phyloP scores from a whole-genome alignment of 768 basidiomycete genomes.

The Aureoboletus auriporus region DNA sequence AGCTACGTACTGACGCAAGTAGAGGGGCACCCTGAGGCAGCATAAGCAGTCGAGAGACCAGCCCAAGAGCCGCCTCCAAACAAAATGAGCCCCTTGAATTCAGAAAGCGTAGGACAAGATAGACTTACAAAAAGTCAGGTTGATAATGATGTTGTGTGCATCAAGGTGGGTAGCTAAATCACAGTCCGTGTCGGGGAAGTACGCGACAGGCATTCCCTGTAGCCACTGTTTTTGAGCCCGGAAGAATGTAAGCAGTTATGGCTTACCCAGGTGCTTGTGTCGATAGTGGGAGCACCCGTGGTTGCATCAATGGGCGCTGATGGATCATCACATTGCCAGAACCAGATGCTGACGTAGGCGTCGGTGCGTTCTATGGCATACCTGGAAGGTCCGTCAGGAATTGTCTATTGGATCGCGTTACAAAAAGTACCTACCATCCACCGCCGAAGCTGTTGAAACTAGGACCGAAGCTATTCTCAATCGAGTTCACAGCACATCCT shows the following conservation, averaged over 20 bases:
- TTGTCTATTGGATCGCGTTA: not conserved
- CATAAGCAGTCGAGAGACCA: constrained; percentile 22
- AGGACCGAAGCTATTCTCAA: constrained; percentile 24
- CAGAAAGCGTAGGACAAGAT: too few species aligned
- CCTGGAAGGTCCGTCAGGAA: constrained; percentile 11
- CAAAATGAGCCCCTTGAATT: not conserved
- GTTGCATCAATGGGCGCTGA: constrained; percentile 33
- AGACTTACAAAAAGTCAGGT: constrained; percentile 31
- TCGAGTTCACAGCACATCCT: constrained; percentile 35
- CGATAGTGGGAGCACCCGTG: constrained; percentile 12
- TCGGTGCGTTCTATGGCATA: constrained; percentile 37
- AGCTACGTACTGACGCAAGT: constrained; percentile 23
- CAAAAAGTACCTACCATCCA: constrained; percentile 30
- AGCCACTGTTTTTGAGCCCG: not conserved
- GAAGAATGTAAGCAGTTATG: not conserved
- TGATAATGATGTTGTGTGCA: constrained; percentile 33
- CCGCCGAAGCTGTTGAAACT: constrained; percentile 34
- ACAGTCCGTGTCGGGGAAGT: constrained; percentile 37
- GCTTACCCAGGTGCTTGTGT: constrained; percentile 24
- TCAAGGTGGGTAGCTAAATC: constrained; percentile 35
- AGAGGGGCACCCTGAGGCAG: constrained; percentile 29
- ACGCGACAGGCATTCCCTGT: constrained; percentile 31
- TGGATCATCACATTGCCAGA: constrained; percentile 34
- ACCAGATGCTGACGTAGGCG: constrained; percentile 36
- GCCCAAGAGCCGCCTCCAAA: constrained; percentile 29